Conservation (phyloP, 1,284 basidiomycete genomes). For the Apiotrichum laibachii region DNA sequence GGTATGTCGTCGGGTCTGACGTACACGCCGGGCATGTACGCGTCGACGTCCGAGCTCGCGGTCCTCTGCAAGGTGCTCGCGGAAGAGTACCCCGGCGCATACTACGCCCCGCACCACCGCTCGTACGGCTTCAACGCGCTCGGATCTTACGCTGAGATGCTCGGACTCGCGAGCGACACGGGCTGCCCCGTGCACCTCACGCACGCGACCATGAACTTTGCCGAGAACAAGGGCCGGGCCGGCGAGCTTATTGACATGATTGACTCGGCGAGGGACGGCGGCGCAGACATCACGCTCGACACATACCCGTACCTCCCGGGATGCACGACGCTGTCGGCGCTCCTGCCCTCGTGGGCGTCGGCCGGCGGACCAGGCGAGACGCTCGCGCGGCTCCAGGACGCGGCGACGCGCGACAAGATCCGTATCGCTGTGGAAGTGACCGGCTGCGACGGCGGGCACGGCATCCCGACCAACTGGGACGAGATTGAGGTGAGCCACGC, state of each 20-base stretch:
- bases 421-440: constrained; percentile 38
- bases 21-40: constrained; percentile 52
- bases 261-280: constrained; percentile 28
- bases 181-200: constrained; percentile 46
- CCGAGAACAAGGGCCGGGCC: constrained; percentile 43
- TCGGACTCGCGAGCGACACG: constrained; percentile 36
- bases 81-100: constrained; percentile 34
- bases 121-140: constrained; percentile 43
- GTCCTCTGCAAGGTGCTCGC: constrained; percentile 33
- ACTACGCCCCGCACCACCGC: constrained; percentile 49
- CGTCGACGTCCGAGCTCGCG: constrained; percentile 42
- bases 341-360: constrained; percentile 45
- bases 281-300: constrained; percentile 43
- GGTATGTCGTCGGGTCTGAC: constrained; percentile 50
- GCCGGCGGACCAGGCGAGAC: constrained; percentile 42
- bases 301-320: constrained; percentile 50
- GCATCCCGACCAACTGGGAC: constrained; percentile 45
- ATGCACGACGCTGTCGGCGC: constrained; percentile 44
- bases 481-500: constrained; percentile 38
- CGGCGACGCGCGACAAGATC: constrained; percentile 34
- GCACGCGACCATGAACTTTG: constrained; percentile 49
- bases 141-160: constrained; percentile 46
- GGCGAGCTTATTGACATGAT: constrained; percentile 37
- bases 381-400: constrained; percentile 35
- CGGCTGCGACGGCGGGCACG: constrained; percentile 50